Evolutionary conservation across 2,329 filamentous ascomycete genomes (phyloP), one percentile per base, ranked within the genome.

Genomic region (Pyricularia pennisetigena): DNA sequence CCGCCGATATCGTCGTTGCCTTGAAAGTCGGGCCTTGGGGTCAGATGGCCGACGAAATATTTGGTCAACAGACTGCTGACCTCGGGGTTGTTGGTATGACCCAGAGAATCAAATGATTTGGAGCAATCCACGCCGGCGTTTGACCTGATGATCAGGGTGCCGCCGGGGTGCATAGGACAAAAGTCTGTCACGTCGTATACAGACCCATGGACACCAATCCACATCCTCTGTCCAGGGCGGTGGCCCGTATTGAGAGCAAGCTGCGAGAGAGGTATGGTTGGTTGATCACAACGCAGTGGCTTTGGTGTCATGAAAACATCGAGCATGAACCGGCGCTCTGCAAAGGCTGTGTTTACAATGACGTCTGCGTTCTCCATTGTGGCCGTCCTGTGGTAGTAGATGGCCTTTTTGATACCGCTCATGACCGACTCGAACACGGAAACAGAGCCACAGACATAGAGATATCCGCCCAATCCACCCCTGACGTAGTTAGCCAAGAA

Each of bases 301-400:
- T 81, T 83, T 1, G 83, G 84, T 0, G 82, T 82, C 83, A 85
- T 85, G 73, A 86, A 86, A 59, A 86, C 82, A 69, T 86, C 83
- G 0, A 85, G 74, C 84, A 86, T 86, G 72, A 86, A 83, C 6
- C 84, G 78, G 0, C 84, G 78, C 73, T 86, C 84, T 0, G 83
- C 83, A 68, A 86, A 85, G 0, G 84, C 83, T 28, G 80, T 82
- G 71, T 82, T 81, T 66, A 85, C 74, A 66, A 86, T 80, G 35
- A 79, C 73, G 67, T 86, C 83, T 0, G 82, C 80, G 0, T 80
- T 81, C 41, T 84, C 81, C 77, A 83, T 82, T 0, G 82, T 85
- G 1, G 83, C 79, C 2, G 82, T 82, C 59, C 82, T 79, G 70
- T 85, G 80, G 26, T 81, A 82, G 70, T 85, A 86, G 24, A 86